Conservation (phyloP, 768 basidiomycete genomes). For the Boletus speciosus region DNA sequence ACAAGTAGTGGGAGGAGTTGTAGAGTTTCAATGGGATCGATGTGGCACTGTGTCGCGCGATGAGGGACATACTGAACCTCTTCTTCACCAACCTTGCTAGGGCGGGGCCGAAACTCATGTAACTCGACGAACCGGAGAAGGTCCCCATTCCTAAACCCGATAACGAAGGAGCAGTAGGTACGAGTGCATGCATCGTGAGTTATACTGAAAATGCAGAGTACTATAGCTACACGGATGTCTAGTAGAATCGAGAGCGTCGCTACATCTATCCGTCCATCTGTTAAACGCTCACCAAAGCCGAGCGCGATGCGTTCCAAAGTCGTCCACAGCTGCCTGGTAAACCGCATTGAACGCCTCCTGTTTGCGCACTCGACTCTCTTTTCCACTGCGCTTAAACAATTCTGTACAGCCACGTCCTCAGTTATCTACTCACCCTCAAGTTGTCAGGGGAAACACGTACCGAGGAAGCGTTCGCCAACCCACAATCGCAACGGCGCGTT, state of each 20-base stretch:
- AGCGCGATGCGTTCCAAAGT: conserved; percentile 12
- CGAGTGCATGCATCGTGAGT: no score
- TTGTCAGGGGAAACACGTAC: conserved; percentile 32
- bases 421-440: background rate
- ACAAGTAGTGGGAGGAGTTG: no score
- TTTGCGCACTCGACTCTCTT: conserved; percentile 43
- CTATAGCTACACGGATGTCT: conserved; percentile 8
- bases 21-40: no score
- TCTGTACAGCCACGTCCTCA: conserved; percentile 35
- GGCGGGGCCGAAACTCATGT: no score
- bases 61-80: no score
- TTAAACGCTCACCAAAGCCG: conserved; percentile 16
- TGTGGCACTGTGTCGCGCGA: no score
- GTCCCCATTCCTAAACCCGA: no score
- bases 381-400: conserved; percentile 54
- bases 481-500: conserved; percentile 66
- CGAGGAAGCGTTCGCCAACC: conserved; percentile 68
- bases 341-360: conserved; percentile 44
- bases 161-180: no score
- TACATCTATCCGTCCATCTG: background rate
- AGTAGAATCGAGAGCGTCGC: background rate
- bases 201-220: background rate
- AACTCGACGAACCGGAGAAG: no score
- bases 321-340: conserved; percentile 25
- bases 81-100: no score